Evolutionary conservation across 2,329 filamentous ascomycete genomes (phyloP).

Genomic region (Arthrobotrys sinensis): DNA sequence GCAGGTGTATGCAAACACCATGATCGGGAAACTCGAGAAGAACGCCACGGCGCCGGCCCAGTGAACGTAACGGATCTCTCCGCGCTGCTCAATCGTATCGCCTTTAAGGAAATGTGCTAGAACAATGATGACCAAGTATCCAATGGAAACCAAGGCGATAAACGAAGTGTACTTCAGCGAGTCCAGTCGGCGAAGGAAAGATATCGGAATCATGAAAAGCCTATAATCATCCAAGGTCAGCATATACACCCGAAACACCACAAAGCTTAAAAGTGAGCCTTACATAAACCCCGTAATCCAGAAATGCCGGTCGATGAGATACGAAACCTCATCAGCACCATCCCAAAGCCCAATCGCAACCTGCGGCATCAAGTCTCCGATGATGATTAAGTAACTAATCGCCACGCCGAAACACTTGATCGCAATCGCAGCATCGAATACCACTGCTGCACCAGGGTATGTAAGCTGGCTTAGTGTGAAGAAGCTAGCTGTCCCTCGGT

Average conservation of each 20-base stretch:
- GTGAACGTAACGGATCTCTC: conserved; percentile 80
- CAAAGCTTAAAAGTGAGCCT: conserved; percentile 63
- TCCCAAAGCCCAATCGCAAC: conserved; percentile 86
- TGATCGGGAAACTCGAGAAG: conserved; percentile 89
- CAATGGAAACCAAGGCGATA: conserved; percentile 90
- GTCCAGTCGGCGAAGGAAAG: conserved; percentile 90
- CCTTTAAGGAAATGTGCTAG: conserved; percentile 88
- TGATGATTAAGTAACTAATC: conserved; percentile 88
- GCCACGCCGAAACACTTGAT: conserved; percentile 87
- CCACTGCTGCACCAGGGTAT: conserved; percentile 93
- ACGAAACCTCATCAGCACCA: conserved; percentile 76
- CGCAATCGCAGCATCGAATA: conserved; percentile 96
- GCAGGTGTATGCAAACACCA: conserved; percentile 99
- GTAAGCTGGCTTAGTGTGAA: conserved; percentile 97
- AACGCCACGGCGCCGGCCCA: conserved; percentile 85
- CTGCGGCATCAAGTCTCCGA: conserved; percentile 97
- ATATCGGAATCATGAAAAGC: conserved; percentile 93
- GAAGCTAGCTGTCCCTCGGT: conserved; percentile 89
- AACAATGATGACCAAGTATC: conserved; percentile 92
- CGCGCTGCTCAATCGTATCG: conserved; percentile 81
- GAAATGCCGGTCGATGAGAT: conserved; percentile 90
- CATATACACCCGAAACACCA: background rate
- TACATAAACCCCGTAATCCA: conserved; percentile 98
- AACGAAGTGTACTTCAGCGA: conserved; percentile 98
- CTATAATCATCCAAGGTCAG: conserved; percentile 67